These are phyloP conservation scores for Nothophoma quercina DNA, from an alignment of 2,329 filamentous ascomycete genomes.

Conservation along the genomic window DNA sequence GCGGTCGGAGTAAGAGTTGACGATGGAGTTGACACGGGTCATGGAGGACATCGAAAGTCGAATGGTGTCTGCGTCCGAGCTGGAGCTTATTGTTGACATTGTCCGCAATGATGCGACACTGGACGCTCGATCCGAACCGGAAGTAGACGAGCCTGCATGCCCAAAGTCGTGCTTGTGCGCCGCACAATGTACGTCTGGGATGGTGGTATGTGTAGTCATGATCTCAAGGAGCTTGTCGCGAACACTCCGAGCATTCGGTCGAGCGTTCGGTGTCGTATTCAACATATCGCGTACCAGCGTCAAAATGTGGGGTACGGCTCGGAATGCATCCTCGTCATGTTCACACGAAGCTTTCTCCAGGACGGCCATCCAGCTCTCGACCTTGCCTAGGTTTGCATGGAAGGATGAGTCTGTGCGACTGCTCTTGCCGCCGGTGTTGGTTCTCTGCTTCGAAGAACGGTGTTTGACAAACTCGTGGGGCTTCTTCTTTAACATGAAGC, in stretches of 20 bases:
- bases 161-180: slow-evolving; percentile 43
- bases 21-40: slow-evolving; percentile 39
- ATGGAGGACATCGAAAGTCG: slow-evolving; percentile 32
- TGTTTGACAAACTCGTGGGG: slow-evolving; percentile 71
- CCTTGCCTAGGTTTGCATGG: slow-evolving; percentile 73
- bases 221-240: slow-evolving; percentile 48
- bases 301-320: slow-evolving; percentile 52
- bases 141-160: slow-evolving; percentile 30
- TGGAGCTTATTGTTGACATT: slow-evolving; percentile 40
- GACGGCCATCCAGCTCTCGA: slow-evolving; percentile 71
- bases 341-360: slow-evolving; percentile 66
- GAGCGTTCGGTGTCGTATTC: slow-evolving; percentile 48
- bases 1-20: slow-evolving; percentile 43
- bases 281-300: slow-evolving; percentile 54
- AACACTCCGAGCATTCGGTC: slow-evolving; percentile 53
- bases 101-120: slow-evolving; percentile 38
- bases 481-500: slow-evolving; percentile 73
- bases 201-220: slow-evolving; percentile 38
- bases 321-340: slow-evolving; percentile 48
- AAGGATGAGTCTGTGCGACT: slow-evolving; percentile 74
- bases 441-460: slow-evolving; percentile 71
- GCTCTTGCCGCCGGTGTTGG: slow-evolving; percentile 51
- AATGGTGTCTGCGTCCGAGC: slow-evolving; percentile 43
- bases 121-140: slow-evolving; percentile 39
- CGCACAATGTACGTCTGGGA: slow-evolving; percentile 46